Evolutionary conservation across 768 basidiomycete species (phyloP).

Genomic region (Termitomyces heimii): DNA sequence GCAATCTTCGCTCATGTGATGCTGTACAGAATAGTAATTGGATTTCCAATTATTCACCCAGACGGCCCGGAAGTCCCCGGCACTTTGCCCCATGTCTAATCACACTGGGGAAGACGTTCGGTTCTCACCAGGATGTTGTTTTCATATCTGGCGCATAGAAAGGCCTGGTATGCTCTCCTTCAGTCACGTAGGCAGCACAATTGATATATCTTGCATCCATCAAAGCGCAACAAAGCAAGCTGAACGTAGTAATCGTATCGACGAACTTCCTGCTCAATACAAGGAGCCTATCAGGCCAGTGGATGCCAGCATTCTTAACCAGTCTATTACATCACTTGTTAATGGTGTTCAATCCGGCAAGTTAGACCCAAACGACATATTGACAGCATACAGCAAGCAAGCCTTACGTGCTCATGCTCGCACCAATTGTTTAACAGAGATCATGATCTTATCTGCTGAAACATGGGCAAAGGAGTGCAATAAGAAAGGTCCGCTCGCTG

Average conservation of each 20-base stretch:
- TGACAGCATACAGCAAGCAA: slow-evolving; percentile 39
- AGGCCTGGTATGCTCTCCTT: slow-evolving; percentile 24
- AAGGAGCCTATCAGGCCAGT: slow-evolving; percentile 20
- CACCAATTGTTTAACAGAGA: slow-evolving; percentile 54
- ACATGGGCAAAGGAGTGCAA: slow-evolving; percentile 25
- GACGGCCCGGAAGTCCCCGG: background rate
- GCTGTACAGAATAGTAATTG: too few species aligned
- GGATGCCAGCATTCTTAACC: slow-evolving; percentile 24
- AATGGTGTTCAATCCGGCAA: slow-evolving; percentile 22
- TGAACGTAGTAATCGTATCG: slow-evolving; percentile 26
- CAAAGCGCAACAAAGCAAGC: slow-evolving; percentile 28
- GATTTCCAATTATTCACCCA: background rate
- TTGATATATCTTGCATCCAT: background rate
- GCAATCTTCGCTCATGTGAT: too few species aligned
- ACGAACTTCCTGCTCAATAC: slow-evolving; percentile 22
- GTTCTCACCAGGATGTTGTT: slow-evolving; percentile 18
- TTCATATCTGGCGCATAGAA: slow-evolving; percentile 29
- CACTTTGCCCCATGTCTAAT: background rate
- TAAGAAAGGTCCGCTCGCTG: slow-evolving; percentile 37
- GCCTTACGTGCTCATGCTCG: slow-evolving; percentile 37
- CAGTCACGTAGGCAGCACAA: background rate
- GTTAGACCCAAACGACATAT: slow-evolving; percentile 25
- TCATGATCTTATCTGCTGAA: slow-evolving; percentile 39
- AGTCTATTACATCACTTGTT: slow-evolving; percentile 24
- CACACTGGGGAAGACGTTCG: background rate